Conservation (phyloP, 148 eudicot species). For the Hydrangea macrophylla region DNA sequence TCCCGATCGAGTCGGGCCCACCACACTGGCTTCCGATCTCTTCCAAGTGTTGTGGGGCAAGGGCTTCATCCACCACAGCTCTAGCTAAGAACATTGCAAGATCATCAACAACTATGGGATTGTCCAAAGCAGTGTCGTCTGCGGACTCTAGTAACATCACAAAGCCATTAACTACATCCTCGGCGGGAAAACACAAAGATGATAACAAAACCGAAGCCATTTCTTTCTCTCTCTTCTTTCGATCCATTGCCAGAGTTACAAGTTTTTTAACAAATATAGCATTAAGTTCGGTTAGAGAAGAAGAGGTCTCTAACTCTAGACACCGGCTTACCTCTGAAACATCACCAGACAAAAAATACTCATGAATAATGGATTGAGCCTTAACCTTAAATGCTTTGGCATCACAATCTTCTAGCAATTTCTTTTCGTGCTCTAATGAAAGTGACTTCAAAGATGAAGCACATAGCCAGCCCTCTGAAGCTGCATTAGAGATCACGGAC, state of each 20-base stretch:
- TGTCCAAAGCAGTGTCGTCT: constrained; percentile 57
- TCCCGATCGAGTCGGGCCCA: constrained; percentile 29
- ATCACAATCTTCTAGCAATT: constrained; percentile 24
- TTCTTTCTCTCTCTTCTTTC: constrained; percentile 60
- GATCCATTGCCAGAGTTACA: constrained; percentile 54
- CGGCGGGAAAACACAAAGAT: constrained; percentile 42
- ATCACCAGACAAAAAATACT: constrained; percentile 53
- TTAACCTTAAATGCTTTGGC: constrained; percentile 40
- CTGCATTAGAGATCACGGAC: constrained; percentile 45
- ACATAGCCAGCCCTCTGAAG: constrained; percentile 57
- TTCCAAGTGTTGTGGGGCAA: constrained; percentile 47
- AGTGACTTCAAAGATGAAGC: constrained; percentile 43
- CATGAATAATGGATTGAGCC: constrained; percentile 44
- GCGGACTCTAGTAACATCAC: constrained; percentile 45
- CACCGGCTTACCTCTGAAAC: constrained; percentile 40
- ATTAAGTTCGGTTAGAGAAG: constrained; percentile 38
- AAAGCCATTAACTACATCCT: constrained; percentile 49
- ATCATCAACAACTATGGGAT: constrained; percentile 51
- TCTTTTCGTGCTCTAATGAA: constrained; percentile 17
- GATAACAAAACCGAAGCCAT: constrained; percentile 64
- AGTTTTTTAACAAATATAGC: constrained; percentile 51
- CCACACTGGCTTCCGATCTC: constrained; percentile 38
- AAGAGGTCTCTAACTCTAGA: constrained; percentile 31
- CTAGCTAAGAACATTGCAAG: constrained; percentile 54
- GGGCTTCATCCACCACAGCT: constrained; percentile 51